A percentile compares a stretch with the other conserved stretches of the same genome.
Evolutionary conservation across 768 basidiomycete species (phyloP).

Genomic region (Tephrocybe sp.): DNA sequence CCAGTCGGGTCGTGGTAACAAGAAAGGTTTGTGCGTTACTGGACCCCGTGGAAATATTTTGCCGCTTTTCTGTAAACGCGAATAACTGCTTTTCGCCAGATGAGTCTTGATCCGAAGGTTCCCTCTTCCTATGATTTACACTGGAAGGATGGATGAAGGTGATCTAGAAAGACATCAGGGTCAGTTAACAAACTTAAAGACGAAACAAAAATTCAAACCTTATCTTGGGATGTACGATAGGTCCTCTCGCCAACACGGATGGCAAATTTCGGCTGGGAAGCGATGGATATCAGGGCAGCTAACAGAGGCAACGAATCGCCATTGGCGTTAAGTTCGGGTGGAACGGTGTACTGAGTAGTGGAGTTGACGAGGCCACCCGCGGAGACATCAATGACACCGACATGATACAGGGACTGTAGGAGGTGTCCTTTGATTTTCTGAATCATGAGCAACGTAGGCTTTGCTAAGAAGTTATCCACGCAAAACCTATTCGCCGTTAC

Average conservation of each 20-base stretch:
- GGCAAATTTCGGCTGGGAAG: slow-evolving; percentile 89
- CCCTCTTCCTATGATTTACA: slow-evolving; percentile 73
- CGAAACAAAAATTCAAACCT: slow-evolving; percentile 46
- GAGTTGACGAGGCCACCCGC: slow-evolving; percentile 55
- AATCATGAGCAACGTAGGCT: slow-evolving; percentile 80
- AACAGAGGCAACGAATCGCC: slow-evolving; percentile 74
- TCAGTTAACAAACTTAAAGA: neutral
- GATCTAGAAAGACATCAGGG: slow-evolving; percentile 40
- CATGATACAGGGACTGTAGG: slow-evolving; percentile 71
- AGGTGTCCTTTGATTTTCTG: slow-evolving; percentile 80
- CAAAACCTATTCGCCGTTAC: slow-evolving; percentile 72
- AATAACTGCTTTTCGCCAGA: slow-evolving; percentile 71
- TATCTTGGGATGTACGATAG: slow-evolving; percentile 78
- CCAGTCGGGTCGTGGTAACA: slow-evolving; percentile 79
- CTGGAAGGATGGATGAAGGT: slow-evolving; percentile 85
- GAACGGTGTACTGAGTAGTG: slow-evolving; percentile 44
- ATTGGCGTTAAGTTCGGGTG: slow-evolving; percentile 69
- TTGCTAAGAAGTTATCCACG: slow-evolving; percentile 83
- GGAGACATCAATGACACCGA: slow-evolving; percentile 81
- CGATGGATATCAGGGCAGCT: slow-evolving; percentile 81
- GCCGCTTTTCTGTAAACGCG: slow-evolving; percentile 82
- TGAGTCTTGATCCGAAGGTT: slow-evolving; percentile 28
- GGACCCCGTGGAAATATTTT: slow-evolving; percentile 58
- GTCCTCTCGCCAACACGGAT: slow-evolving; percentile 68
- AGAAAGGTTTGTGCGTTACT: slow-evolving; percentile 63